Conservation (phyloP, 306 rosid species). For the Pachyrhizus erosus region DNA sequence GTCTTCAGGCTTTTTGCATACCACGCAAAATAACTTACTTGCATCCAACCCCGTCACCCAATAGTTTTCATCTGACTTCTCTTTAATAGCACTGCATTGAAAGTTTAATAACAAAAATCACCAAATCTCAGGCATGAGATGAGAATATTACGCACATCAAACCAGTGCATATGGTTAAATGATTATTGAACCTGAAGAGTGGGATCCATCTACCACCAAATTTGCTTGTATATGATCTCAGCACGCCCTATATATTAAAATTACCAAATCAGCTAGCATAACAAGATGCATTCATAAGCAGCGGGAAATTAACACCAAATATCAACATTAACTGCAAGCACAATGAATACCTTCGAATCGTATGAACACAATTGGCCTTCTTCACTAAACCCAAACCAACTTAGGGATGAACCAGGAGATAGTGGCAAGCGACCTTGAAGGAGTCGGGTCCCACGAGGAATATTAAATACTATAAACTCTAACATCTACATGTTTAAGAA, state of each 20-base stretch:
- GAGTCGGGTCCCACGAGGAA: constrained; percentile 60
- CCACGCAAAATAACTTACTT: constrained; percentile 80
- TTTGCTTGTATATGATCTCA: constrained; percentile 80
- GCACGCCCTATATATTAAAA: constrained; percentile 66
- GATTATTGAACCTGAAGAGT: constrained; percentile 77
- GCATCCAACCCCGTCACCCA: constrained; percentile 91
- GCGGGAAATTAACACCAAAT: constrained; percentile 15
- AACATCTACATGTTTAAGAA: constrained; percentile 63
- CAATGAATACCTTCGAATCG: constrained; percentile 80
- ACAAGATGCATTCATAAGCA: constrained; percentile 27
- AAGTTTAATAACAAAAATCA: constrained; percentile 35
- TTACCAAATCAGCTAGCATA: constrained; percentile 32
- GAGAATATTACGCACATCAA: not conserved
- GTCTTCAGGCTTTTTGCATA: constrained; percentile 70
- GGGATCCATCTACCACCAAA: constrained; percentile 97
- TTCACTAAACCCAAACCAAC: constrained; percentile 95
- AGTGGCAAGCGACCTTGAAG: constrained; percentile 75
- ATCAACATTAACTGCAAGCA: constrained; percentile 17
- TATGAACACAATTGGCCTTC: constrained; percentile 83
- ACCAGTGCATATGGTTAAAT: constrained; percentile 25
- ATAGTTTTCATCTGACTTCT: constrained; percentile 76
- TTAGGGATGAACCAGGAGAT: constrained; percentile 83
- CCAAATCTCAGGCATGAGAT: constrained; percentile 7
- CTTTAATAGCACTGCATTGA: constrained; percentile 75
- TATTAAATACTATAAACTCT: constrained; percentile 72